Evolutionary conservation across 2,329 filamentous ascomycete species (phyloP).

Genomic region (Ophioceras dolichostomum): DNA sequence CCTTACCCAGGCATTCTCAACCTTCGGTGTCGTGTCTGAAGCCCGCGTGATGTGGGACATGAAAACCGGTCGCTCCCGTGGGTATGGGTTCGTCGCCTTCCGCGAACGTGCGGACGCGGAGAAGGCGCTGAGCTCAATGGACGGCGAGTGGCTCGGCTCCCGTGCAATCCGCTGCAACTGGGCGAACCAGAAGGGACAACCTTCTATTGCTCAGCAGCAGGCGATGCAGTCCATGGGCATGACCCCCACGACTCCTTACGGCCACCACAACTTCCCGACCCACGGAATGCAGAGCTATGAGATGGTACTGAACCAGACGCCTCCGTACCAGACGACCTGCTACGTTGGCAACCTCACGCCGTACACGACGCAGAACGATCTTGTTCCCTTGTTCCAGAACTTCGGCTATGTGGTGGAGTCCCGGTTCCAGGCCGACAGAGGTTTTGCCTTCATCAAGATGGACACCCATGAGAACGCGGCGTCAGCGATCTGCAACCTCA

Average conservation of each 20-base stretch:
- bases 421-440: conserved; percentile 93
- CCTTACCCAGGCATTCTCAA: conserved; percentile 84
- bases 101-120: conserved; percentile 88
- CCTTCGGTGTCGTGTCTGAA: conserved; percentile 91
- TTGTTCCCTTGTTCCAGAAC: conserved; percentile 97
- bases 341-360: conserved; percentile 94
- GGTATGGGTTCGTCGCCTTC: conserved; percentile 97
- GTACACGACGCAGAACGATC: conserved; percentile 91
- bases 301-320: conserved; percentile 90
- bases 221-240: conserved; percentile 96
- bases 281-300: conserved; percentile 96
- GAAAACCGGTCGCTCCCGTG: conserved; percentile 96
- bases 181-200: conserved; percentile 99
- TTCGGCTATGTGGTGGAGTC: conserved; percentile 97
- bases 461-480: conserved; percentile 95
- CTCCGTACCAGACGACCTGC: conserved; percentile 95
- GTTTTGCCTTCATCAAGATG: conserved; percentile 99
- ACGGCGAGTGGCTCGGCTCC: conserved; percentile 97
- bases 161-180: conserved; percentile 98
- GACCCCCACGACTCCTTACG: conserved; percentile 92
- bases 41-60: conserved; percentile 99
- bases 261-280: conserved; percentile 94
- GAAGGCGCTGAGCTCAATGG: conserved; percentile 94
- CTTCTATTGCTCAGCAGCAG: conserved; percentile 94
- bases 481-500: conserved; percentile 96